A percentile compares a stretch with the other conserved stretches of the same genome.
phyloP scores from a whole-genome alignment of 1,284 basidiomycete species.

The Meira nashicola region DNA sequence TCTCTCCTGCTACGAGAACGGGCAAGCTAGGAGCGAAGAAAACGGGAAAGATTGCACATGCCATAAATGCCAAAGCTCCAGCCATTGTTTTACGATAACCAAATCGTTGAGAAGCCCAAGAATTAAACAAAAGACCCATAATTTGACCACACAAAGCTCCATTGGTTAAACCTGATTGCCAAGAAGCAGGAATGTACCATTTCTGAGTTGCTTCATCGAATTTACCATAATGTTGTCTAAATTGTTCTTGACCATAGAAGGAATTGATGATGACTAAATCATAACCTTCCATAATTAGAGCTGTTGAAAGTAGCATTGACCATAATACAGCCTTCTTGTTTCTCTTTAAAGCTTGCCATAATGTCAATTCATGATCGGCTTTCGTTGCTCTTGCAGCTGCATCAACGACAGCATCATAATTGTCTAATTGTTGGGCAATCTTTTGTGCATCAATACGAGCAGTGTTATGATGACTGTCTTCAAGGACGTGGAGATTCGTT shows the following conservation, averaged over 20 bases:
- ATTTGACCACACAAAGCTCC: conserved; percentile 41
- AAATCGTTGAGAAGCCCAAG: conserved; percentile 53
- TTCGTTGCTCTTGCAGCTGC: background rate
- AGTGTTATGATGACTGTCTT: too few relatives aligned
- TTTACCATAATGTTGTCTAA: conserved; percentile 43
- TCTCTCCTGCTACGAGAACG: conserved; percentile 53
- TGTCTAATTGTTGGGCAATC: background rate
- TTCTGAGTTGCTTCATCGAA: conserved; percentile 2
- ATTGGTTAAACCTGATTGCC: conserved; percentile 54
- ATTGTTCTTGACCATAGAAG: conserved; percentile 26
- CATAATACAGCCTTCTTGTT: background rate
- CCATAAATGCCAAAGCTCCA: conserved; percentile 48
- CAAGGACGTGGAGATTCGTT: too few relatives aligned
- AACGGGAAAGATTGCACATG: conserved; percentile 51
- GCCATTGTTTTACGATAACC: conserved; percentile 54
- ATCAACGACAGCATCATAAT: background rate
- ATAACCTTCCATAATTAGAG: conserved; percentile 26
- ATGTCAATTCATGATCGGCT: background rate
- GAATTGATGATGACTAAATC: conserved; percentile 52
- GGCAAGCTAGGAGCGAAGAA: conserved; percentile 54
- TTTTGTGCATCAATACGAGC: too few relatives aligned
- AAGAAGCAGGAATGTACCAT: conserved; percentile 55
- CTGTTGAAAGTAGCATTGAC: background rate
- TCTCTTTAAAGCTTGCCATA: background rate
- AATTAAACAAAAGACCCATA: conserved; percentile 55